phyloP scores from a whole-genome alignment of 139 green algal species.

The Eudorina sp. region DNA sequence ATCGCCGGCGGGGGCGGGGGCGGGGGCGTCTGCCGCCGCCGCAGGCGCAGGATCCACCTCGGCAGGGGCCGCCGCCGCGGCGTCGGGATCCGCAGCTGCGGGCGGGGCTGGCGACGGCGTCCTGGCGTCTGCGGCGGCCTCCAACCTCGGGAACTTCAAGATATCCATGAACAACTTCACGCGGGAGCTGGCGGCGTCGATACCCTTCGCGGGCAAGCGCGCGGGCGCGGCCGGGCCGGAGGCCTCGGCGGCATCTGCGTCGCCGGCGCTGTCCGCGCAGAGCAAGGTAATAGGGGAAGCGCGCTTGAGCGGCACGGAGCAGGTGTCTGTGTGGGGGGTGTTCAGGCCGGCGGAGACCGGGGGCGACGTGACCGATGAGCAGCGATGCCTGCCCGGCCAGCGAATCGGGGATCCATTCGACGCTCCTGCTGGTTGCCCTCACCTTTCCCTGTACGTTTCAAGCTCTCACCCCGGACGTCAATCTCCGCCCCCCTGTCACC shows the following conservation, averaged over 20 bases:
- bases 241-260: background rate
- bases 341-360: too few species aligned
- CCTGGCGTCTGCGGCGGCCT: constrained; percentile 11
- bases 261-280: background rate
- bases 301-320: background rate
- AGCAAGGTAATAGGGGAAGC: background rate
- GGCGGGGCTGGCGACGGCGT: background rate
- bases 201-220: constrained; percentile 23
- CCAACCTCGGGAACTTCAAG: constrained; percentile 59
- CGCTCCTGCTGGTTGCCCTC: too few species aligned
- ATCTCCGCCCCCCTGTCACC: background rate
- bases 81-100: background rate
- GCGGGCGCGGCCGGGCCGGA: background rate
- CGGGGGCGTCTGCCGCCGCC: background rate
- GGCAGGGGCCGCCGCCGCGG: too few species aligned
- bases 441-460: too few species aligned
- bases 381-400: too few species aligned
- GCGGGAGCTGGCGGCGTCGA: constrained; percentile 54
- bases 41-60: background rate
- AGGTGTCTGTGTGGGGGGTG: too few species aligned
- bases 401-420: too few species aligned
- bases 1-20: background rate
- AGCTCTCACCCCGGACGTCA: too few species aligned
- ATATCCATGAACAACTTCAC: constrained; percentile 62
- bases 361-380: too few species aligned